Conservation (phyloP, 345 rosid species). For the Bruguiera parviflora region DNA sequence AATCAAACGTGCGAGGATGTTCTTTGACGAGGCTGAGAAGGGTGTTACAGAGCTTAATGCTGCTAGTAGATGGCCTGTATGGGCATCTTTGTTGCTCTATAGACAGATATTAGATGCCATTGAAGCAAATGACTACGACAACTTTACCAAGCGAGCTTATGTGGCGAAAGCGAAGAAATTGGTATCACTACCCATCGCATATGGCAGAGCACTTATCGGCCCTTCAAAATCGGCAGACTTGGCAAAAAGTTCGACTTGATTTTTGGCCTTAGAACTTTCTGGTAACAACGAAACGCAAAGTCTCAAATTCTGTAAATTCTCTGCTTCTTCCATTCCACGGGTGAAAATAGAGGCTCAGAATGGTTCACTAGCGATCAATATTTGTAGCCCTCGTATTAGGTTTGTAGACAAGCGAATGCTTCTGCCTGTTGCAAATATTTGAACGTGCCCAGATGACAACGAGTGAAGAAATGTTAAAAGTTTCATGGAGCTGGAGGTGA, state of each 20-base stretch:
- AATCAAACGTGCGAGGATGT: conserved; percentile 48
- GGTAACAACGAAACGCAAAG: not conserved
- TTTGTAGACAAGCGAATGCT: no score
- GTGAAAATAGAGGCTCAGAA: not conserved
- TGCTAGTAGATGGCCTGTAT: conserved; percentile 52
- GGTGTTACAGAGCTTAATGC: conserved; percentile 42
- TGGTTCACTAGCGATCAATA: not conserved
- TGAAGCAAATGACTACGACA: conserved; percentile 51
- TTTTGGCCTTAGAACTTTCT: not conserved
- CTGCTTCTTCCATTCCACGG: not conserved
- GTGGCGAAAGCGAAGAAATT: conserved; percentile 47
- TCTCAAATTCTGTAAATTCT: conserved; percentile 3
- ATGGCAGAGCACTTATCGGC: conserved; percentile 40
- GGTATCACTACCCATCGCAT: conserved; percentile 37
- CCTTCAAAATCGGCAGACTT: conserved; percentile 11
- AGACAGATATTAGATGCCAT: conserved; percentile 44
- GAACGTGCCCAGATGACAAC: no score
- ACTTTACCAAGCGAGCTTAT: conserved; percentile 47
- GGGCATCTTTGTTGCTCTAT: conserved; percentile 49
- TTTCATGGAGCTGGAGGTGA: no score
- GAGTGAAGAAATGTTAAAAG: no score
- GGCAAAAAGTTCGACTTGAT: not conserved
- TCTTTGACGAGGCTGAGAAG: conserved; percentile 49
- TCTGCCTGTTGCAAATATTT: no score
- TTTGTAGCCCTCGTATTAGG: not conserved